These are phyloP conservation scores for Sequoia sempervirens DNA, from an alignment of 75 land plant genomes.

Conservation along the genomic window DNA sequence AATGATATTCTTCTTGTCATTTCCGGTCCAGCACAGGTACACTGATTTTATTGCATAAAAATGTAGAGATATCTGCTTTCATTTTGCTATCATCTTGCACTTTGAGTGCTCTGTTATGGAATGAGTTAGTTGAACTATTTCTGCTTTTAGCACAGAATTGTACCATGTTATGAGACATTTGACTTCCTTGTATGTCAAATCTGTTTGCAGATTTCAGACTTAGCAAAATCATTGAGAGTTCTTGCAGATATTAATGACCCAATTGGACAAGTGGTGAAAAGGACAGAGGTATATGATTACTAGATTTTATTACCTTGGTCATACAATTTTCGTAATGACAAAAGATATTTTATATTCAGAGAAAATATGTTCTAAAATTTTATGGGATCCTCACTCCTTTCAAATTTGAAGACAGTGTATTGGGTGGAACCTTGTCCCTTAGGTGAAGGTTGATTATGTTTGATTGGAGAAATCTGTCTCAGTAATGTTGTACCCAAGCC, in stretches of 20 bases:
- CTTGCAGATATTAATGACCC: conserved; percentile 97
- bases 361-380: not conserved
- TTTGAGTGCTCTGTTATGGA: not conserved
- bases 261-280: conserved; percentile 67
- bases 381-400: not conserved
- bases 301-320: not conserved
- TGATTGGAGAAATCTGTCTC: not conserved
- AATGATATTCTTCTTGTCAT: not conserved
- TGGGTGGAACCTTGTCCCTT: not conserved
- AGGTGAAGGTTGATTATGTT: not conserved
- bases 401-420: not conserved
- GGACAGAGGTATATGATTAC: conserved; percentile 53
- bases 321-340: not conserved
- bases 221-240: conserved; percentile 79
- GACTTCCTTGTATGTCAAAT: not conserved
- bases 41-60: not conserved
- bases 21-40: not conserved
- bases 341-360: not conserved
- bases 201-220: conserved; percentile 45
- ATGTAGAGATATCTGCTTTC: not conserved
- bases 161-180: not conserved
- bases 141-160: not conserved
- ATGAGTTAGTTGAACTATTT: not conserved
- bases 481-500: too few relatives aligned
- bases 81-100: not conserved